Base-by-base conservation (phyloP, 495 filamentous ascomycete genomes). In the Aspergillus panamensis region DNA sequence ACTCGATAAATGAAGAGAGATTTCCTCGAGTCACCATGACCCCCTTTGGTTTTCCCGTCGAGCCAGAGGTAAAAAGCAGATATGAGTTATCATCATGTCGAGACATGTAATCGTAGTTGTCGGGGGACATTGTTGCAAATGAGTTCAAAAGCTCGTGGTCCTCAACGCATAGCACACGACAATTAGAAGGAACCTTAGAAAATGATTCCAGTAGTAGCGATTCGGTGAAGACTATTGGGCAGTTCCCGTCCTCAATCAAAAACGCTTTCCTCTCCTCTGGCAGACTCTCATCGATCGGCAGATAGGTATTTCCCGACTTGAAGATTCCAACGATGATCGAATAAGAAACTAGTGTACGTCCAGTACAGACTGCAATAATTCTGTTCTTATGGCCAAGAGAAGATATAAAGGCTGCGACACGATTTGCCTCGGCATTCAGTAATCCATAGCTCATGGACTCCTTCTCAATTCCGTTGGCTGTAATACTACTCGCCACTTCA, bases 1-100 rank as follows among this genome's bases (percentile, higher is more conserved):
- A 73, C 66, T 73, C 76, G 57, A 72, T 70, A 52, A 80, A 80
- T 3, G 77, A 75, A 0, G 69, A 68, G 60, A 80, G 75, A 53
- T 78, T 79, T 9, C 67, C 70, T 54, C 76, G 72, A 21, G 74
- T 77, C 42, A 77, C 68, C 89, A 97, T 91, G 35, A 97, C 89
- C 70, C 94, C 94, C 80, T 98, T 98, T 17, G 94, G 94, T 76
- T 96, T 96, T 30, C 94, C 94, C 1, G 94, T 98, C 0, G 93
- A 97, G 2, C 94, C 94, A 21, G 94, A 97, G 0, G 94, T 98
- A 70, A 97, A 98, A 47, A 98, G 84, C 51, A 97, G 79, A 81
- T 97, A 98, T 19, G 96, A 84, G 17, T 91, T 90, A 65, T 98
- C 94, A 70, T 96, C 91, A 0, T 94, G 86, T 71, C 80, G 85